A percentile compares a stretch with the other conserved stretches of the same genome.
Evolutionary conservation across 768 basidiomycete genomes (phyloP).

Genomic region (Epithele typhae): DNA sequence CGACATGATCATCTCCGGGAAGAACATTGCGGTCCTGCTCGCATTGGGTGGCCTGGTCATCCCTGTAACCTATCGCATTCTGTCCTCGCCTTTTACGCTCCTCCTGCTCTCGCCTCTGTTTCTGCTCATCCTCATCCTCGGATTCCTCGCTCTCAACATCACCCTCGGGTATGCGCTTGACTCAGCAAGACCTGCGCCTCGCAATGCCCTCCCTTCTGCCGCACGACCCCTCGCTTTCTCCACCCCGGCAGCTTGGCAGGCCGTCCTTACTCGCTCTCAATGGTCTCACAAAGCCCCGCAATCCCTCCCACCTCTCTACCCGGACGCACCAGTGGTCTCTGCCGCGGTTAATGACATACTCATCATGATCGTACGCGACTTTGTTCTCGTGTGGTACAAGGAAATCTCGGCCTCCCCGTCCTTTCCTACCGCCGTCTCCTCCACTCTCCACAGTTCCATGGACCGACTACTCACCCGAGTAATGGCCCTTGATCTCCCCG

Average conservation of each 20-base stretch:
- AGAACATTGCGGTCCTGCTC: constrained; percentile 37
- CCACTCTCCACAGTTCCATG: constrained; percentile 63
- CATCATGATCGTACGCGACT: constrained; percentile 78
- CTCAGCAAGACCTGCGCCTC: constrained; percentile 28
- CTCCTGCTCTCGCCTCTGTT: constrained; percentile 62
- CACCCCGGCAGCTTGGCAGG: constrained; percentile 94
- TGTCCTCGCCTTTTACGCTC: constrained; percentile 64
- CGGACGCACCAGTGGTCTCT: constrained; percentile 61
- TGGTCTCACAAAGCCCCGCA: constrained; percentile 78
- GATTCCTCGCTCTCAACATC: constrained; percentile 50
- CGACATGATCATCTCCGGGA: constrained; percentile 2
- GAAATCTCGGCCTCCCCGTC: constrained; percentile 81
- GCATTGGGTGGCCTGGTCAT: constrained; percentile 53
- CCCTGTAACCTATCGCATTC: constrained; percentile 48
- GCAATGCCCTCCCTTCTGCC: constrained; percentile 44
- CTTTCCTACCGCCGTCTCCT: constrained; percentile 83
- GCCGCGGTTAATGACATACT: constrained; percentile 76
- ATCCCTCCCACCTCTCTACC: constrained; percentile 61
- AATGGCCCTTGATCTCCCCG: constrained; percentile 62
- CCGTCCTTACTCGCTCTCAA: constrained; percentile 80
- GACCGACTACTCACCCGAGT: constrained; percentile 54
- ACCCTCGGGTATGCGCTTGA: constrained; percentile 60
- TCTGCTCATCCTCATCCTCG: constrained; percentile 41
- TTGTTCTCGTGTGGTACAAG: constrained; percentile 87
- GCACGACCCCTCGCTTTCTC: constrained; percentile 82